These are phyloP conservation scores for Mycena indigotica DNA, from an alignment of 768 basidiomycete species.

Conservation along the genomic window DNA sequence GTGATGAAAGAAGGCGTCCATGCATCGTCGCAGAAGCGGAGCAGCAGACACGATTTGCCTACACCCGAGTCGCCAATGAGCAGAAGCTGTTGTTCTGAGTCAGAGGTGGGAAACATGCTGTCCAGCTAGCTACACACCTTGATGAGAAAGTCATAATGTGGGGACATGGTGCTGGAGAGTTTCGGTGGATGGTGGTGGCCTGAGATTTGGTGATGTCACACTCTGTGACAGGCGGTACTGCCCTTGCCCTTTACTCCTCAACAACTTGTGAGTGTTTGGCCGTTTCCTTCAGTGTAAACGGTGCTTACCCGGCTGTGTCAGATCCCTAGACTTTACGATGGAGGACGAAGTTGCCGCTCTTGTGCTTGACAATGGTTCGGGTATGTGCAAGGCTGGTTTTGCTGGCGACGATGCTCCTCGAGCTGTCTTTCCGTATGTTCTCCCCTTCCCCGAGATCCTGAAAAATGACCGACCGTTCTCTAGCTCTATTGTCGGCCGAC, in stretches of 20 bases:
- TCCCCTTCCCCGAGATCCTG: conserved; percentile 23
- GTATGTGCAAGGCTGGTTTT: conserved; percentile 99
- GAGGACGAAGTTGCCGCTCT: conserved; percentile 43
- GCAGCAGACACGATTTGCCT: conserved; percentile 90
- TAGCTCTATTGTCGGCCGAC: conserved; percentile 92
- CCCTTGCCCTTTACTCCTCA: conserved; percentile 3
- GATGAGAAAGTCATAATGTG: conserved; percentile 86
- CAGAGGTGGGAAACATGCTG: not conserved
- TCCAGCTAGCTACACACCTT: conserved; percentile 40
- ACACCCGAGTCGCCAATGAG: conserved; percentile 97
- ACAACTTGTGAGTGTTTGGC: conserved; percentile 37
- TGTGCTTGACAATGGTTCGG: conserved; percentile 92
- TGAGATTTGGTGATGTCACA: not conserved
- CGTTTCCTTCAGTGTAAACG: conserved; percentile 54
- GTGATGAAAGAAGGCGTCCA: conserved; percentile 23
- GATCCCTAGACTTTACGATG: conserved; percentile 1
- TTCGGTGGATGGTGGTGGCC: no score
- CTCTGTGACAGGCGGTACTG: not conserved
- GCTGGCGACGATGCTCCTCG: conserved; percentile 87
- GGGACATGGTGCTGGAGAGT: conserved; percentile 22
- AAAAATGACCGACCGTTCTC: conserved; percentile 9
- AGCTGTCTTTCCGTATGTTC: conserved; percentile 95
- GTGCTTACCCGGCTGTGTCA: not conserved
- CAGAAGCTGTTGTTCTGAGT: conserved; percentile 52
- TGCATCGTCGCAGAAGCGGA: conserved; percentile 59